Evolutionary conservation across 495 filamentous ascomycete species (phyloP).

Genomic region (Penicillium bialowiezense): DNA sequence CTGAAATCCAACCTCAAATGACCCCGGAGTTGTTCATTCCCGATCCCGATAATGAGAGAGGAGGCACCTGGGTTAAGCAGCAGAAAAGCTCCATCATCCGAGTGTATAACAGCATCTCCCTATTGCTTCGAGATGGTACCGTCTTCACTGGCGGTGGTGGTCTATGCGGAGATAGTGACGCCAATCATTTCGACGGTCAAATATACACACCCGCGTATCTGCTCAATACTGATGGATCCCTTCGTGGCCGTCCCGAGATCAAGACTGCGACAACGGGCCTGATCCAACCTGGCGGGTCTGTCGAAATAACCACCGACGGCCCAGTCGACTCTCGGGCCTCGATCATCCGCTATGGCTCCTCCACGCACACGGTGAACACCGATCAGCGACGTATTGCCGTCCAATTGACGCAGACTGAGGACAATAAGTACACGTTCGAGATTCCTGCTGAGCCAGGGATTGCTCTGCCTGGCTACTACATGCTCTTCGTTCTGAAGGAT

Average conservation of each 20-base stretch:
- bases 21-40: slow-evolving; percentile 46
- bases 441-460: slow-evolving; percentile 44
- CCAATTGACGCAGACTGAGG: slow-evolving; percentile 9
- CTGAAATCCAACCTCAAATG: slow-evolving; percentile 34
- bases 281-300: slow-evolving; percentile 26
- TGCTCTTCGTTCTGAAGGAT: slow-evolving; percentile 43
- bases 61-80: slow-evolving; percentile 33
- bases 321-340: slow-evolving; percentile 15
- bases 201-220: slow-evolving; percentile 51
- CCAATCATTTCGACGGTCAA: slow-evolving; percentile 52
- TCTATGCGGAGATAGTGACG: slow-evolving; percentile 41
- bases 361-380: slow-evolving; percentile 50
- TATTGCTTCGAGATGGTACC: slow-evolving; percentile 52
- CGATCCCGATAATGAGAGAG: slow-evolving; percentile 6
- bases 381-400: slow-evolving; percentile 47
- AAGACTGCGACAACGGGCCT: slow-evolving; percentile 16
- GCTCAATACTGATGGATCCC: slow-evolving; percentile 34
- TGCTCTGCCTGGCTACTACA: slow-evolving; percentile 47
- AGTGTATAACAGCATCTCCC: slow-evolving; percentile 46
- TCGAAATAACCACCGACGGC: slow-evolving; percentile 35
- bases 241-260: slow-evolving; percentile 36
- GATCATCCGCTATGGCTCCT: slow-evolving; percentile 39
- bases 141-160: slow-evolving; percentile 51
- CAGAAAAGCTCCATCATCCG: slow-evolving; percentile 37
- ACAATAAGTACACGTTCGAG: slow-evolving; percentile 21